Base-by-base conservation (phyloP, 768 basidiomycete species). In the Sporobolomyces pararoseus region DNA sequence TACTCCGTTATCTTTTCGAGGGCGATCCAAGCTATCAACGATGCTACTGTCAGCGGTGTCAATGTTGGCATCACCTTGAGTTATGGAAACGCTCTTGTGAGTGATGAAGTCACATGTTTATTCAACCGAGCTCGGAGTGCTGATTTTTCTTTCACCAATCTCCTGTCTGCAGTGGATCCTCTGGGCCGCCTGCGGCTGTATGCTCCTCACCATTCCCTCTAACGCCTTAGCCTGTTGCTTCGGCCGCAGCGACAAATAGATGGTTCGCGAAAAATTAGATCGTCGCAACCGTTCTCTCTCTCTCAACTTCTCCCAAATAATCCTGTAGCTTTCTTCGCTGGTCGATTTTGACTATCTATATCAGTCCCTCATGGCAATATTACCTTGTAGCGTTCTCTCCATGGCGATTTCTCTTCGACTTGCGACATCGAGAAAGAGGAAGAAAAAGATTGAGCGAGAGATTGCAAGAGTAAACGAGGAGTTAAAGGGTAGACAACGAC, bases 21-120 rank as follows among this genome's bases (percentile, higher is more conserved):
- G 14, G 65, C 55, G 14, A 66, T 63, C n/a, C 19, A 51, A 14
- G 70, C 65, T 14, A 66, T 71, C 70, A 66, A 63, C 27, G 49
- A 63, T 10, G 65, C 65, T 9, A 66, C 55, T 9, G 31, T 37
- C 1, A 51, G 23, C 12, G 65, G 65, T 1, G 50, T 52, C 42
- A 55, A 66, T 5, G 32, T 71, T 29, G 70, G 70, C 2, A 53
- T 71, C 50, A 59, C 47, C 21, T 37, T 71, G 37, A 17, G 49
- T 5, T 66, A 66, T 34, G 70, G 70, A 16, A 63, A 71, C 37
- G 65, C 49, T 19, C 65, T 71, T 14, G 68, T 70, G 21, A 50
- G n/a, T n/a, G n/a, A n/a, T n/a, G n/a, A n/a, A n/a, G 68, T 61
- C 39, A 17, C 39, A 17, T 17, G 9, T 17, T 17, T 14, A 19